Conservation (phyloP, 2,329 filamentous ascomycete species). For the Fonsecaea erecta region DNA sequence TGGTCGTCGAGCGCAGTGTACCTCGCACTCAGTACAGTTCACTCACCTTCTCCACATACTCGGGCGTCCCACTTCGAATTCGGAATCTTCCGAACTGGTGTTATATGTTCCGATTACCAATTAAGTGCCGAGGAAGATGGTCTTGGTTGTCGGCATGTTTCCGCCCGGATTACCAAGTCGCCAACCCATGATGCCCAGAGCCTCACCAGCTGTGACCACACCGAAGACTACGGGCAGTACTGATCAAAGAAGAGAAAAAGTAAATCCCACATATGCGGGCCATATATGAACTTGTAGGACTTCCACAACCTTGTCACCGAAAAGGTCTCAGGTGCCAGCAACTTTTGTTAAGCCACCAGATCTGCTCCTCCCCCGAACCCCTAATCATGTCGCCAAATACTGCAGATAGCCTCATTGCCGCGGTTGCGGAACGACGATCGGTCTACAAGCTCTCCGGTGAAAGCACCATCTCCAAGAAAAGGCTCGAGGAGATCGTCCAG, state of each 20-base stretch:
- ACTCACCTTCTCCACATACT: neutral
- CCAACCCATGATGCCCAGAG: slow-evolving; percentile 4
- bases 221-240: neutral
- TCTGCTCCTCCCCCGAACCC: slow-evolving; percentile 4
- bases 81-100: slow-evolving; percentile 6
- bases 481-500: slow-evolving; percentile 7
- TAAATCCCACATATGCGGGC: neutral
- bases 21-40: slow-evolving; percentile 6
- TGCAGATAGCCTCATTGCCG: slow-evolving; percentile 14
- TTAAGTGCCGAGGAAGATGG: neutral
- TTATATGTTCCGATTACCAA: too few relatives aligned
- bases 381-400: slow-evolving; percentile 9
- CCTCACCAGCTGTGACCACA: neutral
- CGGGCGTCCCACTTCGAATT: neutral
- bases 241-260: slow-evolving; percentile 6
- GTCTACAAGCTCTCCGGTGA: slow-evolving; percentile 7
- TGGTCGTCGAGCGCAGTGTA: slow-evolving; percentile 9
- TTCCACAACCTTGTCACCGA: neutral
- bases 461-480: slow-evolving; percentile 9
- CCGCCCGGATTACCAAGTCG: slow-evolving; percentile 8
- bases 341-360: neutral
- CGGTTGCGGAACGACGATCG: slow-evolving; percentile 13
- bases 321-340: neutral
- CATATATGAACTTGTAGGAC: slow-evolving; percentile 2
- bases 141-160: slow-evolving; percentile 6